These are phyloP conservation scores for Stephanodiscus triporus DNA, from an alignment of 108 stramenopile genomes.

Conservation along the genomic window DNA sequence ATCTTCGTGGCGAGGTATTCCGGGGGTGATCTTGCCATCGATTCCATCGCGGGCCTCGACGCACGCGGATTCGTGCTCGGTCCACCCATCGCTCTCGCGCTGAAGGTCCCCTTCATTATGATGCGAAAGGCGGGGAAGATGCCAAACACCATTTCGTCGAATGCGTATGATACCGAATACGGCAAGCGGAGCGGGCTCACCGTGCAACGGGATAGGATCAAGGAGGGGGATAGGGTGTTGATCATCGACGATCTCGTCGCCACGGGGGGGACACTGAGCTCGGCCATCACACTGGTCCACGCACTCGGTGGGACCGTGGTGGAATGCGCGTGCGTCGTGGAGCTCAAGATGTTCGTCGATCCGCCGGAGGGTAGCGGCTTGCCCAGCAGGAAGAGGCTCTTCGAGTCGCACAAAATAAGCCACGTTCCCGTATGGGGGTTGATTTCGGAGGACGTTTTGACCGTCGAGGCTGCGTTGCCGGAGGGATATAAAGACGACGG, in stretches of 20 bases:
- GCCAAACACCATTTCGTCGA: slow-evolving; percentile 90
- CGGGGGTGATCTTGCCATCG: slow-evolving; percentile 59
- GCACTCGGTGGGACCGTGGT: slow-evolving; percentile 77
- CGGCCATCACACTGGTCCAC: slow-evolving; percentile 79
- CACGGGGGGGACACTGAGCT: slow-evolving; percentile 93
- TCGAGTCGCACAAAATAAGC: slow-evolving; percentile 54
- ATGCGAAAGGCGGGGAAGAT: slow-evolving; percentile 98
- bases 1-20: slow-evolving; percentile 84
- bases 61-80: slow-evolving; percentile 97
- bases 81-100: slow-evolving; percentile 95
- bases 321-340: slow-evolving; percentile 91
- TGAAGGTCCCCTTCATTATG: slow-evolving; percentile 98
- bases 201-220: slow-evolving; percentile 87
- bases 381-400: slow-evolving; percentile 77
- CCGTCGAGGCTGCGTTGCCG: slow-evolving; percentile 72
- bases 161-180: slow-evolving; percentile 93
- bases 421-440: slow-evolving; percentile 91
- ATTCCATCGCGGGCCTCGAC: slow-evolving; percentile 89
- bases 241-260: slow-evolving; percentile 98
- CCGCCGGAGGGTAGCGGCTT: slow-evolving; percentile 71
- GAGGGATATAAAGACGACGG: slow-evolving; percentile 90
- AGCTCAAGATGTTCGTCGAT: slow-evolving; percentile 90
- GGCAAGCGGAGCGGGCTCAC: slow-evolving; percentile 90
- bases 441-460: slow-evolving; percentile 85
- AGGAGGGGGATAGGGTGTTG: slow-evolving; percentile 86